These are phyloP conservation scores for Tuber borchii DNA, from an alignment of 495 filamentous ascomycete genomes.

Conservation along the genomic window DNA sequence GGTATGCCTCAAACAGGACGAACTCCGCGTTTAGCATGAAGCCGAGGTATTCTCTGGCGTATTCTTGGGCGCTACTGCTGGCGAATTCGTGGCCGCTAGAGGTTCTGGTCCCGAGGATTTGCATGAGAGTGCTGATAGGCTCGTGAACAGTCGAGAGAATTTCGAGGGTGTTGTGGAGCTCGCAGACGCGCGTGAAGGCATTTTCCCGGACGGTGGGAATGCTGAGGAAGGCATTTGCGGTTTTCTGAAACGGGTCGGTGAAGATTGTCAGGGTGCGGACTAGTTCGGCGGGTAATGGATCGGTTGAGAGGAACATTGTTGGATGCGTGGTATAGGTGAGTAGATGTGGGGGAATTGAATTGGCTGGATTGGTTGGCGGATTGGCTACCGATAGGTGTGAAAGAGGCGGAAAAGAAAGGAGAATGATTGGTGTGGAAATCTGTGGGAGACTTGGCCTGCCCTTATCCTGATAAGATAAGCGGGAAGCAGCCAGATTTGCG, in stretches of 20 bases:
- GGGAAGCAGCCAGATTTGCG: neutral
- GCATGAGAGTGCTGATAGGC: slow-evolving; percentile 20
- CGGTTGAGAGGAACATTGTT: slow-evolving; percentile 12
- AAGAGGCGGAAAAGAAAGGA: neutral
- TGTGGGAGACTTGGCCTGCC: neutral
- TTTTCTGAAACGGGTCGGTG: slow-evolving; percentile 24
- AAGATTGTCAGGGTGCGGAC: slow-evolving; percentile 29
- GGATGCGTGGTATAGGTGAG: neutral
- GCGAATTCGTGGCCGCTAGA: neutral
- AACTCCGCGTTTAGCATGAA: slow-evolving; percentile 43
- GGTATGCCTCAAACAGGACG: slow-evolving; percentile 39
- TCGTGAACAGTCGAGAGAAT: slow-evolving; percentile 17
- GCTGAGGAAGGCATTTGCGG: slow-evolving; percentile 21
- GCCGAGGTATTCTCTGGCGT: slow-evolving; percentile 34
- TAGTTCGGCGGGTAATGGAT: slow-evolving; percentile 28
- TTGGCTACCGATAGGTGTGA: neutral
- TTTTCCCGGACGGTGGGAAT: slow-evolving; percentile 25
- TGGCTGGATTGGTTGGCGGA: neutral
- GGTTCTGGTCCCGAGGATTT: slow-evolving; percentile 14
- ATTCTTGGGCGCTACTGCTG: slow-evolving; percentile 24
- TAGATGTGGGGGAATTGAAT: neutral
- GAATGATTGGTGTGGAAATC: neutral
- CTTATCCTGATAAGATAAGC: neutral
- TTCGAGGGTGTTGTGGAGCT: slow-evolving; percentile 35
- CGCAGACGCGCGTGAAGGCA: slow-evolving; percentile 35